phyloP scores from a whole-genome alignment of 345 rosid genomes.

The Hevea brasiliensis region DNA sequence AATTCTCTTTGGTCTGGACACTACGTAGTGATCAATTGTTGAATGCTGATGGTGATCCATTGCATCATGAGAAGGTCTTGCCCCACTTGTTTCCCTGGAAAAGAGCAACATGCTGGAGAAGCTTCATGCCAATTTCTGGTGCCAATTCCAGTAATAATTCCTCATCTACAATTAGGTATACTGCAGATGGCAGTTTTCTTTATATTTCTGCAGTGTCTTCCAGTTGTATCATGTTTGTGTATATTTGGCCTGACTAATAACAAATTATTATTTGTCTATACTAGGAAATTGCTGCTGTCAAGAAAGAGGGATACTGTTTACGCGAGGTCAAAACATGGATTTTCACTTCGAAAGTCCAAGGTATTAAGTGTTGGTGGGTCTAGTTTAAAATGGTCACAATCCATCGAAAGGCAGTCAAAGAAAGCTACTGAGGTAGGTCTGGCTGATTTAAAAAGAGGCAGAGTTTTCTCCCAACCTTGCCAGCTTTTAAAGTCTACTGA shows the following conservation, averaged over 20 bases:
- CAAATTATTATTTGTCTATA: conserved; percentile 31
- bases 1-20: conserved; percentile 77
- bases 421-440: conserved; percentile 79
- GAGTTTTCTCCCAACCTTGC: no score
- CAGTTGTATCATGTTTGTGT: conserved; percentile 12
- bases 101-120: conserved; percentile 69
- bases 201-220: conserved; percentile 27
- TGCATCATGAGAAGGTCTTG: conserved; percentile 45
- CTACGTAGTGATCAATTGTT: conserved; percentile 45
- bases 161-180: conserved; percentile 61
- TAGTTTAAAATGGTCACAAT: conserved; percentile 93
- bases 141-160: conserved; percentile 42
- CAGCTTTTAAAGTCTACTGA: background rate
- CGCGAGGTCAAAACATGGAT: conserved; percentile 80
- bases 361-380: conserved; percentile 86
- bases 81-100: conserved; percentile 90
- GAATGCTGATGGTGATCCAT: conserved; percentile 34
- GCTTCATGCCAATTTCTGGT: conserved; percentile 42
- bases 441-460: conserved; percentile 20
- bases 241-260: conserved; percentile 25
- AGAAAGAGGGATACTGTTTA: conserved; percentile 81
- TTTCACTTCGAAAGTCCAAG: conserved; percentile 83
- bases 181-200: conserved; percentile 15
- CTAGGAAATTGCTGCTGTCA: conserved; percentile 58
- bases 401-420: conserved; percentile 76